Percentiles rank a stretch among this genome's conserved stretches.
Conservation (phyloP, 495 filamentous ascomycete genomes). For the Aspergillus ellipticus region DNA sequence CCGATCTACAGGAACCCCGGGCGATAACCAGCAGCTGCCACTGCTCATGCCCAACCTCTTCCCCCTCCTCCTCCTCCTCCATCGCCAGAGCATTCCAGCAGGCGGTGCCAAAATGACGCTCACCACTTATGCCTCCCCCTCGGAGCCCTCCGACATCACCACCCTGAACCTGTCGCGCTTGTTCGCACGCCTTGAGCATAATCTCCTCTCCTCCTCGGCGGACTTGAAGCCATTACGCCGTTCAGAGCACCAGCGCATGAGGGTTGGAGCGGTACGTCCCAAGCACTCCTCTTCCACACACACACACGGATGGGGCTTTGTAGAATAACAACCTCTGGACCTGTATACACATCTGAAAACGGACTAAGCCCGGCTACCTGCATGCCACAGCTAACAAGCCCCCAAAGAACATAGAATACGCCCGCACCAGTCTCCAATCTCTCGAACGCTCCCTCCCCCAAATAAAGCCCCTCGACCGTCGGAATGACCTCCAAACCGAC, state of each 20-base stretch:
- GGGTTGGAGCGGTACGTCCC: constrained; percentile 58
- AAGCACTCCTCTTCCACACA: background rate
- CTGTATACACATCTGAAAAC: background rate
- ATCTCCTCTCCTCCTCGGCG: constrained; percentile 62
- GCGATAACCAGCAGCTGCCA: background rate
- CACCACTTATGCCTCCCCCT: constrained; percentile 25
- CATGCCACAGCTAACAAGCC: background rate
- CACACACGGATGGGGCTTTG: background rate
- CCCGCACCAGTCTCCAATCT: constrained; percentile 66
- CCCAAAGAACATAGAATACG: constrained; percentile 73
- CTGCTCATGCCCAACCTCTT: background rate
- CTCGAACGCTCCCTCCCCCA: constrained; percentile 69
- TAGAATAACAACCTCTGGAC: background rate
- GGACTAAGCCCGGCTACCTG: background rate
- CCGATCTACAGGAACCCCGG: background rate
- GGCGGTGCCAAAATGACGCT: constrained; percentile 26
- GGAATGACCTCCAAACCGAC: constrained; percentile 63
- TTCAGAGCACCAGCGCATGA: constrained; percentile 68
- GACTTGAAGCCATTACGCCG: constrained; percentile 55
- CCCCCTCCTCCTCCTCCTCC: background rate
- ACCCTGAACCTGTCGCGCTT: constrained; percentile 65
- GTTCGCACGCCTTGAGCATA: constrained; percentile 69
- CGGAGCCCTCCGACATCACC: constrained; percentile 34
- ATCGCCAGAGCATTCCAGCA: background rate
- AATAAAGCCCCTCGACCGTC: constrained; percentile 61